These are phyloP conservation scores for Pseudozyma flocculosa DNA, from an alignment of 1,284 basidiomycete species.

Conservation along the genomic window DNA sequence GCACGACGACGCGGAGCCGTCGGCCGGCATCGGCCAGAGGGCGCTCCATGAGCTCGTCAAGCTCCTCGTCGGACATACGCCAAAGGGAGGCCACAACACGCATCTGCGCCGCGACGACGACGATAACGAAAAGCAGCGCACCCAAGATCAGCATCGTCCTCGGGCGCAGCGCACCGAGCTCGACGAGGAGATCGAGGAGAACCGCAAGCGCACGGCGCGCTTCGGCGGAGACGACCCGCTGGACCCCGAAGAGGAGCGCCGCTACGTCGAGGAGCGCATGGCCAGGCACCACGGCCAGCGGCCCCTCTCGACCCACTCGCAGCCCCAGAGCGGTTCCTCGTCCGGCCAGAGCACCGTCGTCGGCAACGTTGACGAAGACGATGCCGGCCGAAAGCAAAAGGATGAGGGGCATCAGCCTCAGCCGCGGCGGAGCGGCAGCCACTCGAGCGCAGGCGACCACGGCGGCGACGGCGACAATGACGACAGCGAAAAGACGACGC, in stretches of 20 bases:
- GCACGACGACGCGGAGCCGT: too few species aligned
- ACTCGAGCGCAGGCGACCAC: too few species aligned
- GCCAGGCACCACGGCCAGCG: not conserved
- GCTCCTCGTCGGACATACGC: too few species aligned
- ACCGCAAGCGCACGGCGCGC: constrained; percentile 15
- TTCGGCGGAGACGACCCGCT: constrained; percentile 23
- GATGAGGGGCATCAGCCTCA: too few species aligned
- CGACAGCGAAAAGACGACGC: not conserved
- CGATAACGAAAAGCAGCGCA: not conserved
- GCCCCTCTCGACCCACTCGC: too few species aligned
- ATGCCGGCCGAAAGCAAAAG: not conserved
- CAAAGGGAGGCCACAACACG: too few species aligned
- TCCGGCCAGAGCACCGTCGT: not conserved
- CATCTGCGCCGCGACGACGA: too few species aligned
- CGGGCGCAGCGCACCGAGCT: not conserved
- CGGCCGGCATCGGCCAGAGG: too few species aligned
- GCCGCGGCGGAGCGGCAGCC: too few species aligned
- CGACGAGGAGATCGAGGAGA: constrained; percentile 15
- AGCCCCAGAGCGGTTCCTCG: not conserved
- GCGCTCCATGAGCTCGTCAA: too few species aligned
- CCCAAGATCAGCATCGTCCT: too few species aligned
- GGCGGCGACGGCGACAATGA: not conserved
- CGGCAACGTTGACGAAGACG: not conserved
- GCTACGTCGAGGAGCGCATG: not conserved
- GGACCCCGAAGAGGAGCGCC: constrained; percentile 13